Conservation (phyloP, 1,284 basidiomycete species). For the Apiotrichum gamsii region DNA sequence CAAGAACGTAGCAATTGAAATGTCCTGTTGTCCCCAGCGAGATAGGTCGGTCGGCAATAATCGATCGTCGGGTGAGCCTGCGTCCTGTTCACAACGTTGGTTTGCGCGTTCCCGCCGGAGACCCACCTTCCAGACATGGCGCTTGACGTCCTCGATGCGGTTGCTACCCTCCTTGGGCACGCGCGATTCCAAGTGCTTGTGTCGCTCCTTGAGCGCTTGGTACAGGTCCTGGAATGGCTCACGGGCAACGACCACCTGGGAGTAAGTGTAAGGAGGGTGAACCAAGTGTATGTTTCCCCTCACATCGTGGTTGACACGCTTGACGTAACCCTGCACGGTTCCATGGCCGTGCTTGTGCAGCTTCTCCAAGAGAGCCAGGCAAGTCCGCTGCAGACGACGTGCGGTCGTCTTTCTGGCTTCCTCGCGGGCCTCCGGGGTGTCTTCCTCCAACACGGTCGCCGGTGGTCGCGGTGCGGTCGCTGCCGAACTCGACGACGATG, state of each 20-base stretch:
- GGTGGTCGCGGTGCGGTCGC: constrained; percentile 1
- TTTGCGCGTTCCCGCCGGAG: no score
- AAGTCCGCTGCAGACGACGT: constrained; percentile 66
- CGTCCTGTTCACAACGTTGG: constrained; percentile 10
- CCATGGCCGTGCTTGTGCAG: constrained; percentile 83
- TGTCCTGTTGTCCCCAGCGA: constrained; percentile 56
- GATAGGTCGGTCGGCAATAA: constrained; percentile 26
- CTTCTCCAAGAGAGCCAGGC: constrained; percentile 69
- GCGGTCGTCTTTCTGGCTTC: constrained; percentile 16
- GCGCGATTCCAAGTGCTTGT: constrained; percentile 71
- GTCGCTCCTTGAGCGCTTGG: constrained; percentile 70
- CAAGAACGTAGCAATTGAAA: constrained; percentile 85
- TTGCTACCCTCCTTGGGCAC: constrained; percentile 76
- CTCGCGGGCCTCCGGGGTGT: constrained; percentile 2
- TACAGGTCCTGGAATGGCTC: constrained; percentile 86
- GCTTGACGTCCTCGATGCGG: constrained; percentile 44
- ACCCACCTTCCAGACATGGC: constrained; percentile 47
- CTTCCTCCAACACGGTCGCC: constrained; percentile 13
- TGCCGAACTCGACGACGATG: no score
- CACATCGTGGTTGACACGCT: constrained; percentile 76
- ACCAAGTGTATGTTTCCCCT: constrained; percentile 19
- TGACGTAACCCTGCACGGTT: constrained; percentile 68
- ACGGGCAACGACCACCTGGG: constrained; percentile 58
- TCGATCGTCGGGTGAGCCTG: constrained; percentile 28
- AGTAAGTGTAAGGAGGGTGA: neutral